Base-by-base conservation (phyloP, 23 red algal genomes). In the Gracilaria vermiculophylla region DNA sequence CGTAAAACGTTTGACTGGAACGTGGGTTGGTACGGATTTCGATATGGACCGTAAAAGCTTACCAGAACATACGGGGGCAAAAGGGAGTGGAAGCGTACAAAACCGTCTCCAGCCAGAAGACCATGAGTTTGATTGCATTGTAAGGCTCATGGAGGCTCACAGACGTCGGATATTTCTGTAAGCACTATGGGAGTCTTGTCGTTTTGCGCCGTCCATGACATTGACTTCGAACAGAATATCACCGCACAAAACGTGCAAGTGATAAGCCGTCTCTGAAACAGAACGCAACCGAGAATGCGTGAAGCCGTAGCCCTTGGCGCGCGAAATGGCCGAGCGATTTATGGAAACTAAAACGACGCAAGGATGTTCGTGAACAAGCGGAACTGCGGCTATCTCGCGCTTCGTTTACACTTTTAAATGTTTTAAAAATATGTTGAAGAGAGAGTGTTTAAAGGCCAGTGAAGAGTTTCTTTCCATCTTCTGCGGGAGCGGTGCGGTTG, bases 381-480 rank as follows among this genome's bases (percentile, higher is more conserved):
- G 58, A 64, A 35, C 58, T 34, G 29, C 2, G 25, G 58, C 58
- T 25, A 64, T 35, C 58, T 35, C 24, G 29, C 58, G 42, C 67
- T 73, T 25, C 39, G 39, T 73, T 45, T 45, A 73, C 67, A 44
- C 34, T 79, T 52, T 79, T 79, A 79, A 47, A 54, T 54, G 53
- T 55, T 57, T 41, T 54, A 15, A 86, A 89, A 44, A 42, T 29
- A 89, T 34, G 15, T 51, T 17, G 25, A 79, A 75, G 21, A 65
- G 60, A 69, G 25, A 60, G n/a, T 49, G 57, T 40, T 94, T 91
- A 98, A 19, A 98, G 34, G 53, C 92, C 83, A 29, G 92, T 92
- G 76, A 95, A 98, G 21, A 94, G 85, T 81, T 99, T 99, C 97
- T 95, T 95, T 31, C 97, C 93, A 66, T 93, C 90, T 40, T 62